phyloP scores from a whole-genome alignment of 208 protist species.

The Phytomonas sp. region DNA sequence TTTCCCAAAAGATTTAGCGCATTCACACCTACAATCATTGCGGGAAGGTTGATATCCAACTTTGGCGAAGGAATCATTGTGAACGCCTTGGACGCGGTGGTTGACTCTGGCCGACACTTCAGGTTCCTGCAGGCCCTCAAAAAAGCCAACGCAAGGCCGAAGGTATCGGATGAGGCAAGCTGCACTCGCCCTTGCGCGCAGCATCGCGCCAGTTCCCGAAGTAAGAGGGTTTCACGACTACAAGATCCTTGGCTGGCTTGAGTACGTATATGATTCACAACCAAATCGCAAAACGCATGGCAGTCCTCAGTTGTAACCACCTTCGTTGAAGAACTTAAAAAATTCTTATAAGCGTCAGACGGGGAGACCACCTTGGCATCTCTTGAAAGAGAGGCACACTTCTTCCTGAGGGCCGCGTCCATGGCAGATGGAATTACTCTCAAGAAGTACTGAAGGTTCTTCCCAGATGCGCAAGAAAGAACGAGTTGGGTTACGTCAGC shows the following conservation, averaged over 20 bases:
- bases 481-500: slow-evolving; percentile 28
- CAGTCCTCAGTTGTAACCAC: not conserved
- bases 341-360: not conserved
- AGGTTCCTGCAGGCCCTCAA: not conserved
- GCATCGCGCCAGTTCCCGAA: not conserved
- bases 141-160: not conserved
- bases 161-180: not conserved
- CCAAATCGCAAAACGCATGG: not conserved
- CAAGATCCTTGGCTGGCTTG: not conserved
- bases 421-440: slow-evolving; percentile 32
- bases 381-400: not conserved
- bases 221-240: not conserved
- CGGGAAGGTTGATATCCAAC: not conserved
- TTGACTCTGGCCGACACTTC: not conserved
- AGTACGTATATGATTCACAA: not conserved
- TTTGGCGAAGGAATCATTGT: not conserved
- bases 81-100: not conserved
- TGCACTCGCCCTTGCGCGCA: not conserved
- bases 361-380: not conserved
- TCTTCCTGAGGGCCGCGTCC: not conserved
- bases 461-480: slow-evolving; percentile 22
- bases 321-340: not conserved
- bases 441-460: slow-evolving; percentile 45
- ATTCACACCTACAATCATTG: slow-evolving; percentile 6
- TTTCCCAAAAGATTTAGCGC: slow-evolving; percentile 4